These are phyloP conservation scores for Sugiyamaella paludigena DNA, from an alignment of 1,139 yeast species.

Conservation along the genomic window DNA sequence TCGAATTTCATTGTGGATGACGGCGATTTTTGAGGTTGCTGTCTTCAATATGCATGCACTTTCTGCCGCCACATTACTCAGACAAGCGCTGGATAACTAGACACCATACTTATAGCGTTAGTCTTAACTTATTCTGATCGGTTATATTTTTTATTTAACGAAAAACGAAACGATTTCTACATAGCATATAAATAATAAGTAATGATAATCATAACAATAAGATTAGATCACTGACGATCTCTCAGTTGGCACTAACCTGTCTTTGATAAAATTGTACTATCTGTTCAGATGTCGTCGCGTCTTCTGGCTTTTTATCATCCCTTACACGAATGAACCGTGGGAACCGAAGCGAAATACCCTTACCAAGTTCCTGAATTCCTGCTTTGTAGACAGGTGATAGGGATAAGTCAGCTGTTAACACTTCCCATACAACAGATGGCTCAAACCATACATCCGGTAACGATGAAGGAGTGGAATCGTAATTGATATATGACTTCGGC, in stretches of 20 bases:
- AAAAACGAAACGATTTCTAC: background rate
- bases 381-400: conserved; percentile 92
- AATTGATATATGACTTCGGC: conserved; percentile 72
- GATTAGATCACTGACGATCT: too few species aligned
- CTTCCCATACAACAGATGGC: conserved; percentile 84
- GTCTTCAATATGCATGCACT: too few species aligned
- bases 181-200: background rate
- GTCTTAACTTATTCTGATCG: too few species aligned
- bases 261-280: conserved; percentile 84
- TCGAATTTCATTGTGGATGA: conserved; percentile 21
- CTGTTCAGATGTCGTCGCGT: conserved; percentile 86
- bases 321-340: conserved; percentile 85
- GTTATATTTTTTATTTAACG: too few species aligned
- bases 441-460: conserved; percentile 97
- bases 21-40: conserved; percentile 7
- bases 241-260: conserved; percentile 47
- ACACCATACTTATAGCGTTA: too few species aligned
- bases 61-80: too few species aligned
- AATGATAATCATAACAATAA: background rate
- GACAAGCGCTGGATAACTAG: too few species aligned
- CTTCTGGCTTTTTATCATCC: conserved; percentile 85
- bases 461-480: conserved; percentile 52
- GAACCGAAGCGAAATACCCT: conserved; percentile 86
- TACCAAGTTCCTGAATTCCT: conserved; percentile 71
- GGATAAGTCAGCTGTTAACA: conserved; percentile 89